These are phyloP conservation scores for Phoma sp. DNA, from an alignment of 2,329 filamentous ascomycete genomes.

Conservation along the genomic window DNA sequence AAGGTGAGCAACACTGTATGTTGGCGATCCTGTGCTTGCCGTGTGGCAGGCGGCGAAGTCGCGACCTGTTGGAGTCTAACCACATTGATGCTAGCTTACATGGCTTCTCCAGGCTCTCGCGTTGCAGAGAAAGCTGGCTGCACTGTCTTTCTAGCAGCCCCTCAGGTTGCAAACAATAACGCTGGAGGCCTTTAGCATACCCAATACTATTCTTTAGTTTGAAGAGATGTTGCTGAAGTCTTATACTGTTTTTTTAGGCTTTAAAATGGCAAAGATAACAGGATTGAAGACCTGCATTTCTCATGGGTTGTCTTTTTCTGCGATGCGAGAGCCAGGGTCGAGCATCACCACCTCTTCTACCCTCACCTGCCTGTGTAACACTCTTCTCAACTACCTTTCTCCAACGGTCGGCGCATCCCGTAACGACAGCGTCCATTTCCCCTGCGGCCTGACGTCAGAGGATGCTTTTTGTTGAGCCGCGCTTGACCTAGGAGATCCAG, in stretches of 20 bases:
- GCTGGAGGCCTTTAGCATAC: too few relatives aligned
- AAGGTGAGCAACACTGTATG: neutral
- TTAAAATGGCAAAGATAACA: too few relatives aligned
- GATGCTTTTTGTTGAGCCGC: slow-evolving; percentile 32
- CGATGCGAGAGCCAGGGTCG: neutral
- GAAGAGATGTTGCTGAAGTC: too few relatives aligned
- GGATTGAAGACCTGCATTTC: too few relatives aligned
- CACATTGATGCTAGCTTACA: neutral
- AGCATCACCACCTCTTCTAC: neutral
- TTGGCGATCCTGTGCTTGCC: neutral
- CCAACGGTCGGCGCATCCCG: neutral
- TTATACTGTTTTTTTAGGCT: too few relatives aligned
- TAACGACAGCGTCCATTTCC: neutral
- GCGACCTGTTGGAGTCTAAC: neutral
- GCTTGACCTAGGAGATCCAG: slow-evolving; percentile 13
- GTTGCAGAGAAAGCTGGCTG: too few relatives aligned
- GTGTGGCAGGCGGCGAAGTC: neutral
- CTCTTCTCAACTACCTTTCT: neutral
- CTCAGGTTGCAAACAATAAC: too few relatives aligned
- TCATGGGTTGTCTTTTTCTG: too few relatives aligned
- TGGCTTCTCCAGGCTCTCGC: neutral
- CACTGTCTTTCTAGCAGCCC: too few relatives aligned
- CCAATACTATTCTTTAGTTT: too few relatives aligned
- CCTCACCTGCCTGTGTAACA: neutral
- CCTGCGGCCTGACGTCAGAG: slow-evolving; percentile 33